These are phyloP conservation scores for Orbilia brochopaga DNA, from an alignment of 2,329 filamentous ascomycete genomes.

Conservation along the genomic window DNA sequence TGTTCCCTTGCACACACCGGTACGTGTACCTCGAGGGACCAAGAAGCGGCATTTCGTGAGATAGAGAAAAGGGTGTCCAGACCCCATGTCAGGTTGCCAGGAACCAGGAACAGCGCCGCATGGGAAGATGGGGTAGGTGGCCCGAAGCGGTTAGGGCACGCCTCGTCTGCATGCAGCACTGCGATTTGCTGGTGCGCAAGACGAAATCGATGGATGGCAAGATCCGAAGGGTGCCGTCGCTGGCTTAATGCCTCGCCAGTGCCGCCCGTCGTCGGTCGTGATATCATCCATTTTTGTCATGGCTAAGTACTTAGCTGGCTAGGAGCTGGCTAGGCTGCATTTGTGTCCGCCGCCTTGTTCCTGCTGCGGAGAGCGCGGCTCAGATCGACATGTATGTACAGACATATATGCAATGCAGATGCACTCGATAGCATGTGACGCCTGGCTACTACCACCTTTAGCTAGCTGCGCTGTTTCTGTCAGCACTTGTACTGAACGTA, in stretches of 20 bases:
- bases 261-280: background rate
- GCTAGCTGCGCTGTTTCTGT: background rate
- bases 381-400: slow-evolving; percentile 18
- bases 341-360: slow-evolving; percentile 35
- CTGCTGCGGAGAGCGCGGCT: slow-evolving; percentile 37
- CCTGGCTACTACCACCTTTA: background rate
- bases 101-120: slow-evolving; percentile 48
- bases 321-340: slow-evolving; percentile 45
- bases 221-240: slow-evolving; percentile 50
- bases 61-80: slow-evolving; percentile 40
- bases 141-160: slow-evolving; percentile 47
- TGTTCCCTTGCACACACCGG: too few relatives aligned
- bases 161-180: slow-evolving; percentile 38
- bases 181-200: slow-evolving; percentile 35
- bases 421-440: slow-evolving; percentile 3
- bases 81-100: slow-evolving; percentile 50
- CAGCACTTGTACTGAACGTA: too few relatives aligned
- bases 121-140: slow-evolving; percentile 35
- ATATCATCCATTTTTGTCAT: slow-evolving; percentile 23
- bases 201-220: slow-evolving; percentile 32
- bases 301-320: too few relatives aligned
- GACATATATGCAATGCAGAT: too few relatives aligned
- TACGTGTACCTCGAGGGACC: too few relatives aligned
- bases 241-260: slow-evolving; percentile 21
- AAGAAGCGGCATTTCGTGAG: slow-evolving; percentile 26